These are phyloP conservation scores for Cutaneotrichosporon sp. DNA, from an alignment of 1,284 basidiomycete species.

Conservation along the genomic window DNA sequence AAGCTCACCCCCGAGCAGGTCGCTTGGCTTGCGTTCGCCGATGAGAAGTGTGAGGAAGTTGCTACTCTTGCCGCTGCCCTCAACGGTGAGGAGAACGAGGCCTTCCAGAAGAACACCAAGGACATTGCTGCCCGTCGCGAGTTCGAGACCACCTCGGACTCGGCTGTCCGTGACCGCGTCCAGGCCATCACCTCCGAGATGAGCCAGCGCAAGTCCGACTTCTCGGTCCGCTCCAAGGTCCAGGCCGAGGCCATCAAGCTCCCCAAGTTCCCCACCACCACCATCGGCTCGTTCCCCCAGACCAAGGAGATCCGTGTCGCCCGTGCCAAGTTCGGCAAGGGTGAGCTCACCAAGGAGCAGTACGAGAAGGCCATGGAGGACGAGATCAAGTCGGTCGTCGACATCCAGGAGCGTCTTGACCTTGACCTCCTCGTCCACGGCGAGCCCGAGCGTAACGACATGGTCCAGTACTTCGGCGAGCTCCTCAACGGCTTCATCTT, in stretches of 20 bases:
- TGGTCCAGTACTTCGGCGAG: conserved; percentile 99
- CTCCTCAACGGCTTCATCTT: conserved; percentile 86
- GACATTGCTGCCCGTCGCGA: conserved; percentile 94
- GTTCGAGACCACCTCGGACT: conserved; percentile 94
- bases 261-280: conserved; percentile 97
- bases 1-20: conserved; percentile 87
- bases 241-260: conserved; percentile 88
- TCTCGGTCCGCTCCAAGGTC: conserved; percentile 80
- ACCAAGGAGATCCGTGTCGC: conserved; percentile 98
- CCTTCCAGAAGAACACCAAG: conserved; percentile 80
- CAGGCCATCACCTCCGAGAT: conserved; percentile 83
- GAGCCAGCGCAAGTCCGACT: conserved; percentile 87
- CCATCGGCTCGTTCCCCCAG: conserved; percentile 99
- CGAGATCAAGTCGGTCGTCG: conserved; percentile 91
- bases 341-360: conserved; percentile 79
- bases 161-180: conserved; percentile 92
- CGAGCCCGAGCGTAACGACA: conserved; percentile 98
- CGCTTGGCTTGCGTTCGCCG: conserved; percentile 99
- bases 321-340: conserved; percentile 92
- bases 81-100: conserved; percentile 72
- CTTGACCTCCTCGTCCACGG: conserved; percentile 98
- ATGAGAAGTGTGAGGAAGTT: conserved; percentile 94
- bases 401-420: conserved; percentile 94
- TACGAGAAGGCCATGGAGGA: conserved; percentile 99
- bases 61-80: conserved; percentile 79